Conservation (phyloP, 257 asterid genomes). For the Paraleonurus japonicus region DNA sequence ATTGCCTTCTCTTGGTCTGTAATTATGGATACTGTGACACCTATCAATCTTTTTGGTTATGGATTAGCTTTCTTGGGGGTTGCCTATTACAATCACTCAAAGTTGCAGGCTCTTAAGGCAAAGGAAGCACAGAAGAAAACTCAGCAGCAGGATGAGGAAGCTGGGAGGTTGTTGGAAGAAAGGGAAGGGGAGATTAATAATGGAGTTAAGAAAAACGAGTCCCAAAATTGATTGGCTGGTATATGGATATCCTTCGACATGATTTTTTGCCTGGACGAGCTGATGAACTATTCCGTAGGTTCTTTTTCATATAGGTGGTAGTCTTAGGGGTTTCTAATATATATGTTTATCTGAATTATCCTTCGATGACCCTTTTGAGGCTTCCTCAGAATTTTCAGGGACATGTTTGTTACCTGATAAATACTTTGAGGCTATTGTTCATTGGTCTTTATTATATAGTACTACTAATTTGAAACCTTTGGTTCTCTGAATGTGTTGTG, state of each 20-base stretch:
- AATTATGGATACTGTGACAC: constrained; percentile 29
- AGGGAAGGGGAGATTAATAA: constrained; percentile 31
- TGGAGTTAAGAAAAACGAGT: constrained; percentile 34
- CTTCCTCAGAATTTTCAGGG: constrained; percentile 23
- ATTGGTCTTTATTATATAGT: constrained; percentile 7
- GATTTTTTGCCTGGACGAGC: not conserved
- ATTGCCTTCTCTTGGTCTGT: constrained; percentile 38
- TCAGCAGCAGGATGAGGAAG: constrained; percentile 36
- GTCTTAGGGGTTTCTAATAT: constrained; percentile 23
- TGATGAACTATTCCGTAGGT: not conserved
- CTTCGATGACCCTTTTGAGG: constrained; percentile 21
- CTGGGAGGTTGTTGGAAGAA: constrained; percentile 43
- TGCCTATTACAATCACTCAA: constrained; percentile 28
- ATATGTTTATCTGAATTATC: not conserved
- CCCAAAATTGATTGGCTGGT: constrained; percentile 29
- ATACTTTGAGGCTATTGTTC: constrained; percentile 2
- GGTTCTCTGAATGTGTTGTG: not conserved
- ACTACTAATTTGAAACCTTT: constrained; percentile 9
- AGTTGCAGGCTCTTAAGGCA: constrained; percentile 30
- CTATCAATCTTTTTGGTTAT: constrained; percentile 28
- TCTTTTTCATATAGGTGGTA: constrained; percentile 18
- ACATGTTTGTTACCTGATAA: constrained; percentile 29
- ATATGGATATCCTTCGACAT: not conserved
- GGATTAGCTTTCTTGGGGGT: constrained; percentile 34
- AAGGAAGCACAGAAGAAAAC: constrained; percentile 27